phyloP scores from a whole-genome alignment of 2,329 filamentous ascomycete genomes.

The Pestalotiopsis sp. region DNA sequence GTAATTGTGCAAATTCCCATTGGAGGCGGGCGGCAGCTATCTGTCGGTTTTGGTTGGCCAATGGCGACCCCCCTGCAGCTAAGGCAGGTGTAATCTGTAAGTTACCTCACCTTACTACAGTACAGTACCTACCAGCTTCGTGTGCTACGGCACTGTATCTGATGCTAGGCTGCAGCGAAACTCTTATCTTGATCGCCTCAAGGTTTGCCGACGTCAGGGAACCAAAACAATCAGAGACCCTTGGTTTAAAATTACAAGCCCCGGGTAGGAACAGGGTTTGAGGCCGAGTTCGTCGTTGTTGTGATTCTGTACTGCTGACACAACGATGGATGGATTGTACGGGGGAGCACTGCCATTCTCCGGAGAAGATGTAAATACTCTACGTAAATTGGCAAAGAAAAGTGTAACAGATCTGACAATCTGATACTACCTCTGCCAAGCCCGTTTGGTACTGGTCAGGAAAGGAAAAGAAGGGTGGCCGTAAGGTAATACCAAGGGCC shows the following conservation, averaged over 20 bases:
- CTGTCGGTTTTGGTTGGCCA: not conserved
- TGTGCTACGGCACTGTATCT: slow-evolving; percentile 1
- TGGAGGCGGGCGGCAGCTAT: slow-evolving; percentile 1
- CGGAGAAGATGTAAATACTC: not conserved
- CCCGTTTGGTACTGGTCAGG: not conserved
- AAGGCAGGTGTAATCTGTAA: not conserved
- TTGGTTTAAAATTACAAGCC: not conserved
- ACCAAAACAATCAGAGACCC: not conserved
- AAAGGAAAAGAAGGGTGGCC: not conserved
- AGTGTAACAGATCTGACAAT: not conserved
- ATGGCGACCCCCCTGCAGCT: not conserved
- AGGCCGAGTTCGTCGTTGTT: not conserved
- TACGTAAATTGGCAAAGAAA: not conserved
- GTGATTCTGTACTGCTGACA: not conserved
- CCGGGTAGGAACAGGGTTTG: not conserved
- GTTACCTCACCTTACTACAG: not conserved
- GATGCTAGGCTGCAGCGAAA: not conserved
- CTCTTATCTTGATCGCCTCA: slow-evolving; percentile 2
- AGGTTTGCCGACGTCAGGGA: slow-evolving; percentile 1
- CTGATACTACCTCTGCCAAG: not conserved
- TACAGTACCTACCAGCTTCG: not conserved
- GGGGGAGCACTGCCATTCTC: not conserved
- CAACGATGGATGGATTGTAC: not conserved
- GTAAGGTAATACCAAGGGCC: not conserved
- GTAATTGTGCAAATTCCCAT: slow-evolving; percentile 4